A percentile compares a stretch with the other conserved stretches of the same genome.
Evolutionary conservation across 495 filamentous ascomycete species (phyloP).

Genomic region (Lophium mytilinum): DNA sequence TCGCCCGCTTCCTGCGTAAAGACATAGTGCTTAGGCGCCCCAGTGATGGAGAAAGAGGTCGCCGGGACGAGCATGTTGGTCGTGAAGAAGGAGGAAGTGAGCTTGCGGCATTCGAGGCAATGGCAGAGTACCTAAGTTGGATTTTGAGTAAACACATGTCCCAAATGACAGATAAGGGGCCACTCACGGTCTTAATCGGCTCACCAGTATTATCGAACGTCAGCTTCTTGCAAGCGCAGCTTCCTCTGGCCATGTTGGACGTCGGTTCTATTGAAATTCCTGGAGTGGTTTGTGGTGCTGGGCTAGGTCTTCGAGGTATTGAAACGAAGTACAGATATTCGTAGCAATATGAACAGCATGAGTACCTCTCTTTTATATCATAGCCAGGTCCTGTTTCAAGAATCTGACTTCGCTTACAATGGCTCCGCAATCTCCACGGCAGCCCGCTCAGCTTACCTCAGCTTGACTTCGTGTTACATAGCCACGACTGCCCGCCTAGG

Average conservation of each 20-base stretch:
- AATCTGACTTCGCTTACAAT: no score
- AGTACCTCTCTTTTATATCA: no score
- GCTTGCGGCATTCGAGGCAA: conserved; percentile 16
- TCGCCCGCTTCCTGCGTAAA: conserved; percentile 16
- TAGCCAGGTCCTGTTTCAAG: no score
- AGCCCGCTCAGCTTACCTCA: no score
- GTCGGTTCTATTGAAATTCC: no score
- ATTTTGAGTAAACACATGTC: not conserved
- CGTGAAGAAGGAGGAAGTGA: conserved; percentile 12
- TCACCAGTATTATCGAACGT: conserved; percentile 8
- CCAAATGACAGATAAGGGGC: not conserved
- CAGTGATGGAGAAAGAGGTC: conserved; percentile 1
- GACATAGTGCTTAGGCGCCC: conserved; percentile 4
- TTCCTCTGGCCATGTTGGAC: conserved; percentile 11
- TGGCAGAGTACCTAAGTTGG: conserved; percentile 20
- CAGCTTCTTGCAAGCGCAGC: conserved; percentile 15
- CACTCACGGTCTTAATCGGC: conserved; percentile 7
- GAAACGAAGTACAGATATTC: no score
- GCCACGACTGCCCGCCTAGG: no score
- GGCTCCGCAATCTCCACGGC: no score
- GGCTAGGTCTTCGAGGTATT: no score
- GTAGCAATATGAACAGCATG: no score
- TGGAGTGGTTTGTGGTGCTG: no score
- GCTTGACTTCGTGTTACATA: no score
- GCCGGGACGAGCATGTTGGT: conserved; percentile 17